phyloP scores from a whole-genome alignment of 2,329 filamentous ascomycete species.

The Xylaria sp. region DNA sequence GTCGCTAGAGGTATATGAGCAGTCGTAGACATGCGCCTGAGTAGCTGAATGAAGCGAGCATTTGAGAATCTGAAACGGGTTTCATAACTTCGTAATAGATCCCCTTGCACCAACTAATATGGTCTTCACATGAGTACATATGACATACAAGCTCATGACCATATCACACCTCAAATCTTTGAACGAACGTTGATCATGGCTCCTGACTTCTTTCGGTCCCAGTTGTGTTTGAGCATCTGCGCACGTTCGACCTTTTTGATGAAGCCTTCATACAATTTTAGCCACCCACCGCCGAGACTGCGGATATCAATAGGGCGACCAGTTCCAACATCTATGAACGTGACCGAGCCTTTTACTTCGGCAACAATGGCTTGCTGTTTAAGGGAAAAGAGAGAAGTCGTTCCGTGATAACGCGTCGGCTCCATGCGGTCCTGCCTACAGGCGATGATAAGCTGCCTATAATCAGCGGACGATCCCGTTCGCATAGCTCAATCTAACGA shows the following conservation, averaged over 20 bases:
- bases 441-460: conserved; percentile 39
- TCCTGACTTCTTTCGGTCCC: background rate
- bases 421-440: conserved; percentile 38
- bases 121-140: too few species aligned
- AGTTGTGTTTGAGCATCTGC: background rate
- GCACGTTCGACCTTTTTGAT: background rate
- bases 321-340: conserved; percentile 40
- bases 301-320: conserved; percentile 42
- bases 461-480: background rate
- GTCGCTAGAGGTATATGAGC: too few species aligned
- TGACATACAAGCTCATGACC: too few species aligned
- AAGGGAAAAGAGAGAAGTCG: conserved; percentile 39
- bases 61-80: too few species aligned
- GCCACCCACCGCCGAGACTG: conserved; percentile 38
- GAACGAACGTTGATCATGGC: background rate
- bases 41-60: too few species aligned
- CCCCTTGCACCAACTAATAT: too few species aligned
- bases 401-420: conserved; percentile 38
- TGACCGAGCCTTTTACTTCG: conserved; percentile 37
- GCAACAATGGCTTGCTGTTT: conserved; percentile 43
- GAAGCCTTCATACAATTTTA: background rate
- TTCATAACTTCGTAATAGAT: too few species aligned
- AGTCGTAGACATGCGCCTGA: too few species aligned
- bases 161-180: too few species aligned
- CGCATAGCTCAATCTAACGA: too few species aligned